A percentile compares a stretch with the other conserved stretches of the same genome.
phyloP scores from a whole-genome alignment of 257 asterid species.

The Apocynum venetum region DNA sequence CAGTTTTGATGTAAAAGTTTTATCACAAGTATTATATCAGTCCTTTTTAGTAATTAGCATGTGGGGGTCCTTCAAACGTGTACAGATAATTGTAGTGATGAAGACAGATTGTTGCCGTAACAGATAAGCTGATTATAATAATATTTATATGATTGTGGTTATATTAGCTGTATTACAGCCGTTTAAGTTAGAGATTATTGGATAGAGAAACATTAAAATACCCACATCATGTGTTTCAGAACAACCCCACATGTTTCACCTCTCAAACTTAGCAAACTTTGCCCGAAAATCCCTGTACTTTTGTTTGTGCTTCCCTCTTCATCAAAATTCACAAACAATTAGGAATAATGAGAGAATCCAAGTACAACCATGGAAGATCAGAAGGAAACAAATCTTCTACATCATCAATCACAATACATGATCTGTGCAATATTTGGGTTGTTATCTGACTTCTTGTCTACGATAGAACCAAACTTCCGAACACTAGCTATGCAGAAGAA shows the following conservation, averaged over 20 bases:
- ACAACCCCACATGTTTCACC: conserved; percentile 12
- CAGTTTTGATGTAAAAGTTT: too few relatives aligned
- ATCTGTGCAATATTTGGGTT: not conserved
- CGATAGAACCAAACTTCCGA: not conserved
- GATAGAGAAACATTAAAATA: not conserved
- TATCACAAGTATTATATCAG: too few relatives aligned
- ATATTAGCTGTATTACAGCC: conserved; percentile 34
- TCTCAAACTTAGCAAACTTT: not conserved
- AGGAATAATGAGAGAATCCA: too few relatives aligned
- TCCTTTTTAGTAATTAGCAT: not conserved
- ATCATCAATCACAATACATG: not conserved
- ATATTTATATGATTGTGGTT: not conserved
- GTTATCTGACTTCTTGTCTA: not conserved
- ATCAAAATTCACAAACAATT: not conserved
- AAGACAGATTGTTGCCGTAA: conserved; percentile 21
- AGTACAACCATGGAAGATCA: not conserved
- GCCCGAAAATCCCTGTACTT: not conserved
- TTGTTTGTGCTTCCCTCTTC: not conserved
- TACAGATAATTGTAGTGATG: conserved; percentile 3
- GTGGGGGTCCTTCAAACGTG: conserved; percentile 5
- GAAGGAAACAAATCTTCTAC: not conserved
- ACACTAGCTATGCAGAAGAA: not conserved
- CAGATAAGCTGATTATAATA: conserved; percentile 2
- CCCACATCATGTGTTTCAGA: conserved; percentile 12
- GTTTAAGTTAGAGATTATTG: conserved; percentile 17